phyloP scores from a whole-genome alignment of 805 yeast species.

The Yarrowia bubula region DNA sequence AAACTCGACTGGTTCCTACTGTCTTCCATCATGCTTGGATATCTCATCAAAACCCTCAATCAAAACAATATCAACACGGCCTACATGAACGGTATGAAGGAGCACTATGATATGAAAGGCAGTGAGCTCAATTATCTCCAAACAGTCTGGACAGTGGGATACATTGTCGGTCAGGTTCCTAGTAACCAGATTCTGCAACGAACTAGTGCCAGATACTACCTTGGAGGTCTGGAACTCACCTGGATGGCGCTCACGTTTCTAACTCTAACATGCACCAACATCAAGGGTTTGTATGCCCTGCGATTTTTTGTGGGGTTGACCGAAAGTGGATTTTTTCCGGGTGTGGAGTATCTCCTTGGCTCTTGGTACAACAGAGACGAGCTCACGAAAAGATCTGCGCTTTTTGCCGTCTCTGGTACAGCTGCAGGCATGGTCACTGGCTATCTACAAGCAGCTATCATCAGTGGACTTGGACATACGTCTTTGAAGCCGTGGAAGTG shows the following conservation, averaged over 20 bases:
- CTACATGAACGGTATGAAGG: conserved; percentile 50
- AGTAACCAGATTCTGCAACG: conserved; percentile 35
- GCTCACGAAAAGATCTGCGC: background rate
- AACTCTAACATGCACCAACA: conserved; percentile 39
- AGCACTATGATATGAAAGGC: conserved; percentile 43
- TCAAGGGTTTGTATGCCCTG: conserved; percentile 38
- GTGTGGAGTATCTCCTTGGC: conserved; percentile 39
- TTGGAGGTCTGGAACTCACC: conserved; percentile 39
- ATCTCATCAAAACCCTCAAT: conserved; percentile 48
- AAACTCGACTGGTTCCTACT: conserved; percentile 45
- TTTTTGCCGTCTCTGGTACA: background rate
- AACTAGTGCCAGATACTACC: conserved; percentile 41
- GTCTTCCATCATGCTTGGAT: conserved; percentile 46
- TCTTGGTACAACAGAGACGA: conserved; percentile 42
- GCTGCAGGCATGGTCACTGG: background rate
- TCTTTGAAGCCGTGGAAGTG: background rate
- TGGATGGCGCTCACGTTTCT: conserved; percentile 41
- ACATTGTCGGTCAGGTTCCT: conserved; percentile 34
- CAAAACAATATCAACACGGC: conserved; percentile 47
- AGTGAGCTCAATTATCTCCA: conserved; percentile 48
- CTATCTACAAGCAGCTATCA: background rate
- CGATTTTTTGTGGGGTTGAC: conserved; percentile 44
- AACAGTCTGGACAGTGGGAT: conserved; percentile 31
- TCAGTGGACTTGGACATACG: background rate
- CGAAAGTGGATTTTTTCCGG: conserved; percentile 48